These are phyloP conservation scores for Termitomyces sp. DNA, from an alignment of 768 basidiomycete genomes.

Conservation along the genomic window DNA sequence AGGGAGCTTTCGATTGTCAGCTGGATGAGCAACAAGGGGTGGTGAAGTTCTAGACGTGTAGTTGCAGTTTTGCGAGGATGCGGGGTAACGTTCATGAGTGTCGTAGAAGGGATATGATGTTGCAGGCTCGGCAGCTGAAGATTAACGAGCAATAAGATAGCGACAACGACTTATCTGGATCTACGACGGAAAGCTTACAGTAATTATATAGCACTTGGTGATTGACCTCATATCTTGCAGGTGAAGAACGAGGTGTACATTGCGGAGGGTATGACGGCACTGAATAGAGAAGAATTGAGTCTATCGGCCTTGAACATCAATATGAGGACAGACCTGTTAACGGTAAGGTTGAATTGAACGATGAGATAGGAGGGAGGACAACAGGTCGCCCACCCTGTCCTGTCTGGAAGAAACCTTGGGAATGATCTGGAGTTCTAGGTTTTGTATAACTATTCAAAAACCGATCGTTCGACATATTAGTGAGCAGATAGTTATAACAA, in stretches of 20 bases:
- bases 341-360: conserved; percentile 84
- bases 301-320: conserved; percentile 48
- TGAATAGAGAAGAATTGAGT: conserved; percentile 58
- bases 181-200: conserved; percentile 29
- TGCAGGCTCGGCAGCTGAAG: conserved; percentile 44
- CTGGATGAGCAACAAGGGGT: conserved; percentile 40
- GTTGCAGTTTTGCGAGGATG: conserved; percentile 42
- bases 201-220: conserved; percentile 46
- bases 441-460: conserved; percentile 59
- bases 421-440: conserved; percentile 69
- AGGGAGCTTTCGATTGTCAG: conserved; percentile 56
- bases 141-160: conserved; percentile 34
- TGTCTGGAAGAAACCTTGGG: conserved; percentile 70
- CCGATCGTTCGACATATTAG: conserved; percentile 75
- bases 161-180: conserved; percentile 18
- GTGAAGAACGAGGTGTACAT: conserved; percentile 62
- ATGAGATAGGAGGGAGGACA: conserved; percentile 83
- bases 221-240: conserved; percentile 56
- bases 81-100: conserved; percentile 54
- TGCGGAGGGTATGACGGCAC: conserved; percentile 59
- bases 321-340: conserved; percentile 80
- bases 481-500: conserved; percentile 57
- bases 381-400: conserved; percentile 89
- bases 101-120: conserved; percentile 50
- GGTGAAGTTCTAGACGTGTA: conserved; percentile 51